Evolutionary conservation across 768 basidiomycete genomes (phyloP), one percentile per base, ranked within the genome.

Genomic region (Lactifluus volemus): DNA sequence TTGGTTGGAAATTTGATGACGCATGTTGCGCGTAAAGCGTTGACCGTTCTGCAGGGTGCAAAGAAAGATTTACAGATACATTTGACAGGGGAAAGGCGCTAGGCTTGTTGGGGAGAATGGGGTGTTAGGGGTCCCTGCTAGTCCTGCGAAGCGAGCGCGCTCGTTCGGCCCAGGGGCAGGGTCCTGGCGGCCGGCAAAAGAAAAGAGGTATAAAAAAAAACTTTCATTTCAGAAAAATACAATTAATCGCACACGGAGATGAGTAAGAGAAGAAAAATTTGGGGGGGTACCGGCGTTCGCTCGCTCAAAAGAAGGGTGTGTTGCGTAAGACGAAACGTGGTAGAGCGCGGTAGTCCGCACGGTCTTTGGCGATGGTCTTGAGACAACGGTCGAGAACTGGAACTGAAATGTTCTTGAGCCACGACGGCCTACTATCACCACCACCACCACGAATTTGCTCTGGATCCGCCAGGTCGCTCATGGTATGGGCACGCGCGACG

Each of bases 341-440:
- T 44, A 92, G 74, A 52, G 72, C 72, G 53, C 86, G 76, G 68
- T 90, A 91, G 70, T 90, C 89, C 34, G 73, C 65, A 64, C 88
- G 76, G 66, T 90, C 89, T 69, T 93, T 92, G 41, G 88, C 88
- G 5, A 89, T 80, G 36, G 83, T 77, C 88, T 90, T 89, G n/a
- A 92, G 70, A 88, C 89, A 93, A 67, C 79, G 80, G 68, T 92
- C 86, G 60, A 92, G 63, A 49, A 82, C 77, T 4, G 85, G 83
- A 30, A 83, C 73, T 0, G 76, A 82, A 39, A 93, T 75, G 3
- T 75, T 72, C 57, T 73, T 79, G 64, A 88, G 67, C 84, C 84
- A 86, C 25, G 68, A 45, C 63, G 68, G 45, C 63, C 55, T 42
- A 61, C 71, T 59, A 64, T 63, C 38, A 12, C 3, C 34, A 36